A percentile compares a stretch with the other conserved stretches of the same genome.
Evolutionary conservation across 768 basidiomycete genomes (phyloP).

Genomic region (Cyclocybe aegerita): DNA sequence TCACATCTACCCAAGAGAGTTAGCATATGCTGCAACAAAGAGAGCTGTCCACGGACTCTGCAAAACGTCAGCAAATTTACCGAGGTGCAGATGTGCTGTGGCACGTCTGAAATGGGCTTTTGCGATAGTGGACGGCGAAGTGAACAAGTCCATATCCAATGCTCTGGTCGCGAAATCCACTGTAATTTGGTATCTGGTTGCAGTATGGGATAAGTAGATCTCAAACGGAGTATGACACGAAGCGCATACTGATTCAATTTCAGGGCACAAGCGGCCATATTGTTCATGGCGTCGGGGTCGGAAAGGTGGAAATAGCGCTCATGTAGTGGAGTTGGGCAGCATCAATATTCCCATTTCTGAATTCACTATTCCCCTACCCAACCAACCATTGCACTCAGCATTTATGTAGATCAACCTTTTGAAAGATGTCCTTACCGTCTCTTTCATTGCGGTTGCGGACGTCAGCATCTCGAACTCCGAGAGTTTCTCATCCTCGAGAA

Average conservation of each 20-base stretch:
- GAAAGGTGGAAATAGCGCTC: conserved; percentile 3
- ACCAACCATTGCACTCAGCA: background rate
- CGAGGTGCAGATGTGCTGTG: background rate
- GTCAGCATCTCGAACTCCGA: conserved; percentile 12
- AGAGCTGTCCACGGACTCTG: background rate
- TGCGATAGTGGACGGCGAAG: background rate
- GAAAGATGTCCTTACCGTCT: background rate
- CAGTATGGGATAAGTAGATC: no score
- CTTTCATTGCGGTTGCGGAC: conserved; percentile 2
- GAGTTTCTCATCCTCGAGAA: conserved; percentile 8
- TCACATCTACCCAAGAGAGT: no score
- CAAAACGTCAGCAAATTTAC: conserved; percentile 4
- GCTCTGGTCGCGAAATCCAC: conserved; percentile 2
- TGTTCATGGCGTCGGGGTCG: conserved; percentile 10
- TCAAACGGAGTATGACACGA: background rate
- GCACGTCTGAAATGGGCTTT: conserved; percentile 5
- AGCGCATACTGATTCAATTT: background rate
- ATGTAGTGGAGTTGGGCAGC: conserved; percentile 1
- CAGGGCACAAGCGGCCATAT: conserved; percentile 5
- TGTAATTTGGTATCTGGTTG: background rate
- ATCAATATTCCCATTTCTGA: background rate
- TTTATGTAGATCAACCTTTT: background rate
- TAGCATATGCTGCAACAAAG: no score
- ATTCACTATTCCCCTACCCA: background rate
- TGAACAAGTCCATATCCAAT: conserved; percentile 4